Evolutionary conservation across 257 asterid species (phyloP), one percentile per base, ranked within the genome.

Genomic region (Scutellaria baicalensis): DNA sequence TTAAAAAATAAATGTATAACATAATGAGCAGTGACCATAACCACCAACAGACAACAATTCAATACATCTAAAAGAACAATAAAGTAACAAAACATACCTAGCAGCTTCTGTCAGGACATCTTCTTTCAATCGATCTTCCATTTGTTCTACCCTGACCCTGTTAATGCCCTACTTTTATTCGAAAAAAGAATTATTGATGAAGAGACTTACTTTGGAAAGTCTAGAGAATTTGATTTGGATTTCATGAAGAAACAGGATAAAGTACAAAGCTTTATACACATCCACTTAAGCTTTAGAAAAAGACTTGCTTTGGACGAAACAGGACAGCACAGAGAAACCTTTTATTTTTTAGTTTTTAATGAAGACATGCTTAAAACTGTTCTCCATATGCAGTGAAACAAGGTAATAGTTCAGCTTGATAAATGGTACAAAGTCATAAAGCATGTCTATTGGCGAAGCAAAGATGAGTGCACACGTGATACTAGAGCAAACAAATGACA

Each of bases 91-190:
- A 74, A 51, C 57, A 43, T 68, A 93, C 97, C 98, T 87, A 72
- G 96, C 88, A 36, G 98, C 91, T 84, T 93, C 98, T 59, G 82
- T 70, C 64, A 93, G 80, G 79, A 90, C 80, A 81, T 90, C 98
- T 83, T 87, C 96, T 85, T 89, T 93, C 85, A 93, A 77, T 42
- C 98, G 89, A 81, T 90, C 88, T 88, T 93, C 98, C 98, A 93
- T 93, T 87, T 93, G 96, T 84, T 93, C 98, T 74, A 90, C 88
- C 84, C 98, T 87, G 82, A 73, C 81, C 91, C 98, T 90, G 85
- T 90, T 93, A 81, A 93, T 93, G 74, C 98, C 98, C 98, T 93
- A 87, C 84, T 83, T 90, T 82, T 81, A 83, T 81, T 83, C 65
- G 84, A 80, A 82, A 82, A 80, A 76, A 64, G n/a, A 79, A 61